Conservation (phyloP, 2,329 filamentous ascomycete species). For the Leptographium lundbergii region DNA sequence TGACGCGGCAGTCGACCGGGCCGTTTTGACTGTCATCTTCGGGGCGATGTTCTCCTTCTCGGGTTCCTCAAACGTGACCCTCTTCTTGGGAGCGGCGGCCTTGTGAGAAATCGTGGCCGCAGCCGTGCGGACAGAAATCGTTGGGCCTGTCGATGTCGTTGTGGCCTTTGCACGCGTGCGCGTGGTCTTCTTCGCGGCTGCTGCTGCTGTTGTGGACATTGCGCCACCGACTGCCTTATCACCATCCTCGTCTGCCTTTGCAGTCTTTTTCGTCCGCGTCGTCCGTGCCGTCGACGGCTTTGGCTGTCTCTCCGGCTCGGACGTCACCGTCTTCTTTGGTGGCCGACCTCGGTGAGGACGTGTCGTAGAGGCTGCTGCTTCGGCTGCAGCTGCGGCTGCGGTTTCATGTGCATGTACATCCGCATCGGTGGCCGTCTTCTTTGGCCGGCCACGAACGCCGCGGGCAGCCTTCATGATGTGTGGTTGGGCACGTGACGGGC, state of each 20-base stretch:
- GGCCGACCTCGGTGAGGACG: slow-evolving; percentile 17
- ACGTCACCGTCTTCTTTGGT: slow-evolving; percentile 17
- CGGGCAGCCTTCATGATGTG: slow-evolving; percentile 20
- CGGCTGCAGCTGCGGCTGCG: slow-evolving; percentile 14
- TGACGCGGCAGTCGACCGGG: slow-evolving; percentile 11
- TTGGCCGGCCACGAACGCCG: slow-evolving; percentile 31
- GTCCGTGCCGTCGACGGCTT: background rate
- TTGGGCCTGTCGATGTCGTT: slow-evolving; percentile 21
- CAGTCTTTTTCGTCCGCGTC: slow-evolving; percentile 18
- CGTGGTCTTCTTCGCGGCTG: too few species aligned
- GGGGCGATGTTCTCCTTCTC: slow-evolving; percentile 52
- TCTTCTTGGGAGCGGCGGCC: slow-evolving; percentile 39
- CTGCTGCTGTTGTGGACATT: too few species aligned
- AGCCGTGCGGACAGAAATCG: slow-evolving; percentile 24
- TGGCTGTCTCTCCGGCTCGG: slow-evolving; percentile 13
- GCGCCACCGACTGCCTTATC: background rate
- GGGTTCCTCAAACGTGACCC: slow-evolving; percentile 49
- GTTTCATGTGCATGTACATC: slow-evolving; percentile 32
- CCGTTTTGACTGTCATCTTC: slow-evolving; percentile 17
- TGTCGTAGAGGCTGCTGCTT: slow-evolving; percentile 6
- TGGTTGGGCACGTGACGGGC: slow-evolving; percentile 9
- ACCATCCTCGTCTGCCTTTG: background rate
- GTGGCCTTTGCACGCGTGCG: slow-evolving; percentile 3
- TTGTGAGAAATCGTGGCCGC: slow-evolving; percentile 22
- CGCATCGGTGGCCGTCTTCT: slow-evolving; percentile 26